Evolutionary conservation across 106 monocot genomes (phyloP).

Genomic region (Dendrobium catenatum): DNA sequence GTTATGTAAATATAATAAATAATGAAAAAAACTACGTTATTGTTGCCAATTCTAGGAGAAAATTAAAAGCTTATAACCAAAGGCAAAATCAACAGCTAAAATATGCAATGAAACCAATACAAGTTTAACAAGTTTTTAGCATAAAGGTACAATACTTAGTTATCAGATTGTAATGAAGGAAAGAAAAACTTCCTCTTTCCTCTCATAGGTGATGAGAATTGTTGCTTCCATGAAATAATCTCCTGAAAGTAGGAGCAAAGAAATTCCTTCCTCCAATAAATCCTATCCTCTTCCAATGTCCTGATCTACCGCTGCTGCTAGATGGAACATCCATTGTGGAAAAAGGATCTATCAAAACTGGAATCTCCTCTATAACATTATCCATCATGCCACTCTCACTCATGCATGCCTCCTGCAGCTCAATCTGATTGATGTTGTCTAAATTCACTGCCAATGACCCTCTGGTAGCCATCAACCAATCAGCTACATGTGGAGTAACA

Average conservation of each 20-base stretch:
- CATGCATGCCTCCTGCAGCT: slow-evolving; percentile 30
- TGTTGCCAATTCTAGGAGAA: neutral
- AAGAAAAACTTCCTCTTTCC: slow-evolving; percentile 6
- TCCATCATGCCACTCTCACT: slow-evolving; percentile 59
- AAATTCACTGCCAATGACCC: slow-evolving; percentile 59
- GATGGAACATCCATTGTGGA: slow-evolving; percentile 30
- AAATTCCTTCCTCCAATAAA: slow-evolving; percentile 26
- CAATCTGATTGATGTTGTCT: slow-evolving; percentile 24
- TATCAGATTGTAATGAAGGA: slow-evolving; percentile 5
- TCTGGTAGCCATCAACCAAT: slow-evolving; percentile 49
- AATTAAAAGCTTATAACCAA: neutral
- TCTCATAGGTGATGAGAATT: slow-evolving; percentile 9
- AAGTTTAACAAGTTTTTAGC: slow-evolving; percentile 3
- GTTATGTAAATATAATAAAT: neutral
- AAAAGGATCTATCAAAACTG: slow-evolving; percentile 27
- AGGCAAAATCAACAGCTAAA: neutral
- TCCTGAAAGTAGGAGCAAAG: slow-evolving; percentile 36
- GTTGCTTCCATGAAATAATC: slow-evolving; percentile 24
- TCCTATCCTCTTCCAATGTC: slow-evolving; percentile 35
- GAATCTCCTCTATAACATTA: slow-evolving; percentile 29
- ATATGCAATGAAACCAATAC: slow-evolving; percentile 3
- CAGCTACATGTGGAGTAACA: slow-evolving; percentile 57
- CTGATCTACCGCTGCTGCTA: slow-evolving; percentile 33
- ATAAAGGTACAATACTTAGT: slow-evolving; percentile 1
- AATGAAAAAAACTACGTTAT: neutral